These are phyloP conservation scores for Coniochaeta sp. DNA, from an alignment of 2,329 filamentous ascomycete species.

Conservation along the genomic window DNA sequence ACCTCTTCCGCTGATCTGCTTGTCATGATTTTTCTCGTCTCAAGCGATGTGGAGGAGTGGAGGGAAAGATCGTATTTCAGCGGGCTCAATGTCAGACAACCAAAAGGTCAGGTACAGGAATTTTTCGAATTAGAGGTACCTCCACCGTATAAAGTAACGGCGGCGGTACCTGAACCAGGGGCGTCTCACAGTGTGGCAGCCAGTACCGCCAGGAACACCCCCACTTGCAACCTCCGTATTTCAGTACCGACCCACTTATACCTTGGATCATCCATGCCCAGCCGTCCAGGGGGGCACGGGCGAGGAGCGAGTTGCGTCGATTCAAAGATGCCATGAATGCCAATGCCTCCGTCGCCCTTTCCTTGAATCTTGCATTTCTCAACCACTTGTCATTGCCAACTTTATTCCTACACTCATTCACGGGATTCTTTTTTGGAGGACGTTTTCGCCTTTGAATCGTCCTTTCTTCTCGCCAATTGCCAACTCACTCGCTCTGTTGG, in stretches of 20 bases:
- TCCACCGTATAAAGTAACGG: too few relatives aligned
- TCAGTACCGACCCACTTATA: not conserved
- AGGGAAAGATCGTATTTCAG: not conserved
- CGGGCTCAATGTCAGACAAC: too few relatives aligned
- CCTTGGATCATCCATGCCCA: not conserved
- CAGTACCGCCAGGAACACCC: not conserved
- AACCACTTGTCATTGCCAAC: not conserved
- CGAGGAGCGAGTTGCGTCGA: too few relatives aligned
- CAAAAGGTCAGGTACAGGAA: too few relatives aligned
- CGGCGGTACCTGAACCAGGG: too few relatives aligned
- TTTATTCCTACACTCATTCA: conserved; percentile 1
- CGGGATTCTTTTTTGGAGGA: not conserved
- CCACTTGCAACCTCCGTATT: not conserved
- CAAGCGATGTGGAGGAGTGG: not conserved
- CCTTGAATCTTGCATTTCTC: not conserved
- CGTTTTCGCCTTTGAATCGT: not conserved
- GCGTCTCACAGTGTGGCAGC: too few relatives aligned
- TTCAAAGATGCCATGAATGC: conserved; percentile 1
- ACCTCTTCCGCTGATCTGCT: not conserved
- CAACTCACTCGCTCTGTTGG: conserved; percentile 11
- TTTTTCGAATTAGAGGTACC: too few relatives aligned
- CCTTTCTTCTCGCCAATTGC: conserved; percentile 3
- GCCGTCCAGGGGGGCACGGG: not conserved
- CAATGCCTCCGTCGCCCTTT: not conserved
- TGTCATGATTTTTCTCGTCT: not conserved